Evolutionary conservation across 441 rosid species (phyloP), one percentile per base, ranked within the genome.

Genomic region (Euphorbia neoarborescens): DNA sequence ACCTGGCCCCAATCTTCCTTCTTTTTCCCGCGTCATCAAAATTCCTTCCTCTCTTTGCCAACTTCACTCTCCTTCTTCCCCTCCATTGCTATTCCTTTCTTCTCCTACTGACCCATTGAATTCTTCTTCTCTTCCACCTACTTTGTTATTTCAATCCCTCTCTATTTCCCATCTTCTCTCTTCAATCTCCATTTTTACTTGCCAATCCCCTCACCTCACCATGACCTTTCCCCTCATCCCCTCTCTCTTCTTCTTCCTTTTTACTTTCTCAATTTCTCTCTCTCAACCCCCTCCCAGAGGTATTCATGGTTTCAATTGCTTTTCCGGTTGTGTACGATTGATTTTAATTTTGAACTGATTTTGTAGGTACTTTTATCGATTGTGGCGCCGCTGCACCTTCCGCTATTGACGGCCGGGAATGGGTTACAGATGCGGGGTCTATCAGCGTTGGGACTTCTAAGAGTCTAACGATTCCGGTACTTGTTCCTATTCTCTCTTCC

Each of bases 361-460:
- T 13, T 27, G 14, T 50, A 84, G 95, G 87, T 68, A 81, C 76
- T 74, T 73, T 88, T 7, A 89, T 93, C 64, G 85, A 93, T 69
- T 93, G 98, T 66, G 97, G 98, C 53, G 77, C 97, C 28, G 61
- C 82, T 19, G 53, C 37, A 5, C 56, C 82, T 0, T 75, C 86
- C 19, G 27, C 73, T 10, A 77, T 84, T 59, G 71, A 62, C 80
- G 92, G 81, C 46, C 83, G 80, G 3, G 28, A 9, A 78, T 93
- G 96, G 96, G 73, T 70, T 42, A 78, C 97, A 7, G 96, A 93
- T 77, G 70, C 54, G 37, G 76, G 40, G 22, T 82, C 78, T 75
- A 61, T 85, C 71, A 76, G 84, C 34, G 1, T 70, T 0, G 96
- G 97, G 57, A 71, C 84, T 30, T 30, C 89, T 0, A 85, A 58